Percentiles rank a stretch among this genome's conserved stretches.
These are phyloP conservation scores for Jaltomata sinuosa DNA, from an alignment of 257 asterid genomes.

Conservation along the genomic window DNA sequence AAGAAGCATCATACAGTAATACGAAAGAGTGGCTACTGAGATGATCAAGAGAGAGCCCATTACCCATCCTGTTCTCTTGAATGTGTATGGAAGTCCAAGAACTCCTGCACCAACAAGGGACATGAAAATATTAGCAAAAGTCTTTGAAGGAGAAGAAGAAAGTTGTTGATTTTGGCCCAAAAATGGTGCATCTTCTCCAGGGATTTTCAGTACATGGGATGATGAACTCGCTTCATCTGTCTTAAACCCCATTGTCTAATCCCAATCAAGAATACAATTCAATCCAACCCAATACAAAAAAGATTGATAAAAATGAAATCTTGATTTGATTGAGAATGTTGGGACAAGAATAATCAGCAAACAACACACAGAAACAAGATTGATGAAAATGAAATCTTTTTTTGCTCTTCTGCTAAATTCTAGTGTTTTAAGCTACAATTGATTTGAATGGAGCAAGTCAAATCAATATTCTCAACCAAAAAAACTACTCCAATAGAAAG, in stretches of 20 bases:
- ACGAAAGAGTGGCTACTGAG: conserved; percentile 3
- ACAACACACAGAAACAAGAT: not conserved
- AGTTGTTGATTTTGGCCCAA: conserved; percentile 6
- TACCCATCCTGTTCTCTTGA: conserved; percentile 13
- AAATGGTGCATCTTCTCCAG: conserved; percentile 65
- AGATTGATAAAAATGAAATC: not conserved
- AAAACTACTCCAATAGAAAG: not conserved
- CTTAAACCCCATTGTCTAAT: not conserved
- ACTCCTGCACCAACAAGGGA: conserved; percentile 12
- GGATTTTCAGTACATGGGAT: conserved; percentile 22
- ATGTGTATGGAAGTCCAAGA: conserved; percentile 12
- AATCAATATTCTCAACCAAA: not conserved
- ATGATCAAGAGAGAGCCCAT: conserved; percentile 10
- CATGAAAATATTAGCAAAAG: conserved; percentile 15
- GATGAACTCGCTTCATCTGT: conserved; percentile 43
- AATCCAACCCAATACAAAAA: not conserved
- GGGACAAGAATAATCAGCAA: not conserved
- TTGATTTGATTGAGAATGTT: not conserved
- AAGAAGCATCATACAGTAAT: conserved; percentile 13
- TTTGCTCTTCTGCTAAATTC: not conserved
- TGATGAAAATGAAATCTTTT: not conserved
- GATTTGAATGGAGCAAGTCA: not conserved
- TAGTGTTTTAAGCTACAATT: not conserved
- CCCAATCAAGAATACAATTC: not conserved
- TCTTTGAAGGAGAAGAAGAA: conserved; percentile 9